Percentiles rank a stretch among this genome's conserved stretches.
These are phyloP conservation scores for Pyrenochaeta sp. DNA, from an alignment of 2,329 filamentous ascomycete genomes.

Conservation along the genomic window DNA sequence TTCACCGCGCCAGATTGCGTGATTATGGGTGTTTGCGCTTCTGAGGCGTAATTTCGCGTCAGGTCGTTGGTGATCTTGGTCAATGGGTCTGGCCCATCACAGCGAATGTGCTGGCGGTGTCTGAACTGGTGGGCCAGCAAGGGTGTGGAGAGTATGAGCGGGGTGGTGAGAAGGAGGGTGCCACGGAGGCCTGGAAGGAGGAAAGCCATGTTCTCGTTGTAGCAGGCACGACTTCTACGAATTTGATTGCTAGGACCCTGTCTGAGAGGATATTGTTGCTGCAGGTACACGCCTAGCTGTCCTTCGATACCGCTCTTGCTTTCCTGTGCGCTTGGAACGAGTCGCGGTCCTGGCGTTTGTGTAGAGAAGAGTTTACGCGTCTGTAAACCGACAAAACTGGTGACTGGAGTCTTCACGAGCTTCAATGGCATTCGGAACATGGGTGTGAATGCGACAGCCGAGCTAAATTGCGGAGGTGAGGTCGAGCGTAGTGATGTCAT, in stretches of 20 bases:
- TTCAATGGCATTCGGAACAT: constrained; percentile 29
- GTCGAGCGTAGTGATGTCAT: constrained; percentile 44
- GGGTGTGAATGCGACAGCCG: constrained; percentile 4
- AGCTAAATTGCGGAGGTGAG: constrained; percentile 9
- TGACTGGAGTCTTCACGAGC: not conserved
- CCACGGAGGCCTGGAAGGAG: constrained; percentile 51
- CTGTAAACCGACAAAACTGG: not conserved
- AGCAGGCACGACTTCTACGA: too few relatives aligned
- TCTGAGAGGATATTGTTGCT: constrained; percentile 17
- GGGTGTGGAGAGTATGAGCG: constrained; percentile 44
- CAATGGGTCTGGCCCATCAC: constrained; percentile 45
- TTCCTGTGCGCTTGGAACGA: not conserved
- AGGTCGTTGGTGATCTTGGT: constrained; percentile 51
- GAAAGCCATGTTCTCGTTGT: constrained; percentile 46
- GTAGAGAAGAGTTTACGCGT: not conserved
- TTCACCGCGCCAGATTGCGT: constrained; percentile 52
- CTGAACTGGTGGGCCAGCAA: constrained; percentile 39
- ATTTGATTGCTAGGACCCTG: not conserved
- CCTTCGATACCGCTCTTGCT: constrained; percentile 17
- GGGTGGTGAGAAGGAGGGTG: constrained; percentile 47
- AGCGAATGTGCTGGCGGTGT: constrained; percentile 42
- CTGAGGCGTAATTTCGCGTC: constrained; percentile 44
- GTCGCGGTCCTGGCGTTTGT: not conserved
- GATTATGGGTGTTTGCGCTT: constrained; percentile 51
- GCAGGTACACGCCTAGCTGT: constrained; percentile 28